phyloP scores from a whole-genome alignment of 2,329 filamentous ascomycete species.

The Fusarium transvaalense region DNA sequence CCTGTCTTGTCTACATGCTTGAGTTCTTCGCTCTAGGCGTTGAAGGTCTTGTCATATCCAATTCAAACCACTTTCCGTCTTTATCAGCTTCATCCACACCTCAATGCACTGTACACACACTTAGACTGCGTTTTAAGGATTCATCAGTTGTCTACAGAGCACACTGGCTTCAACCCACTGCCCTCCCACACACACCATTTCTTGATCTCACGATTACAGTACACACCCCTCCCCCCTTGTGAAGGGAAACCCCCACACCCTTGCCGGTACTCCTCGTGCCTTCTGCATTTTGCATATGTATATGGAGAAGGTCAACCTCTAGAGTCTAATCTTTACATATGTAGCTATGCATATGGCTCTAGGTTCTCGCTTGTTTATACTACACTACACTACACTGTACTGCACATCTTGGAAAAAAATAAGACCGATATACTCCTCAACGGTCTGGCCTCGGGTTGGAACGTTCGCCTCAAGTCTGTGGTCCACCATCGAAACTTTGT shows the following conservation, averaged over 20 bases:
- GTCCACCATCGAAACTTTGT: slow-evolving; percentile 40
- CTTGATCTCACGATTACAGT: slow-evolving; percentile 33
- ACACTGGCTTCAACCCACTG: slow-evolving; percentile 38
- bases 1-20: slow-evolving; percentile 30
- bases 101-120: slow-evolving; percentile 33
- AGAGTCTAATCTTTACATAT: slow-evolving; percentile 47
- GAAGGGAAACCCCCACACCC: slow-evolving; percentile 38
- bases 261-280: slow-evolving; percentile 47
- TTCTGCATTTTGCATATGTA: slow-evolving; percentile 46
- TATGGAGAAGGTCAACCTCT: slow-evolving; percentile 43
- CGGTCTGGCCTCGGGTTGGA: slow-evolving; percentile 46
- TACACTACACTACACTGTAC: slow-evolving; percentile 24
- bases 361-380: slow-evolving; percentile 41
- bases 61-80: slow-evolving; percentile 40
- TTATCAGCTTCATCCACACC: slow-evolving; percentile 44
- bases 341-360: slow-evolving; percentile 44
- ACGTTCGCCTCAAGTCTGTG: slow-evolving; percentile 37
- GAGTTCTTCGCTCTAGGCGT: slow-evolving; percentile 29
- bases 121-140: slow-evolving; percentile 32
- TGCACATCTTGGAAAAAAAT: slow-evolving; percentile 26
- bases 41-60: slow-evolving; percentile 44
- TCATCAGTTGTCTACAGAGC: slow-evolving; percentile 39
- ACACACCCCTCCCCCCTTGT: slow-evolving; percentile 31
- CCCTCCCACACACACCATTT: slow-evolving; percentile 42
- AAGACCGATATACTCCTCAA: slow-evolving; percentile 41